Evolutionary conservation across 1,284 basidiomycete genomes (phyloP).

Genomic region (Tilletiaria anomala): DNA sequence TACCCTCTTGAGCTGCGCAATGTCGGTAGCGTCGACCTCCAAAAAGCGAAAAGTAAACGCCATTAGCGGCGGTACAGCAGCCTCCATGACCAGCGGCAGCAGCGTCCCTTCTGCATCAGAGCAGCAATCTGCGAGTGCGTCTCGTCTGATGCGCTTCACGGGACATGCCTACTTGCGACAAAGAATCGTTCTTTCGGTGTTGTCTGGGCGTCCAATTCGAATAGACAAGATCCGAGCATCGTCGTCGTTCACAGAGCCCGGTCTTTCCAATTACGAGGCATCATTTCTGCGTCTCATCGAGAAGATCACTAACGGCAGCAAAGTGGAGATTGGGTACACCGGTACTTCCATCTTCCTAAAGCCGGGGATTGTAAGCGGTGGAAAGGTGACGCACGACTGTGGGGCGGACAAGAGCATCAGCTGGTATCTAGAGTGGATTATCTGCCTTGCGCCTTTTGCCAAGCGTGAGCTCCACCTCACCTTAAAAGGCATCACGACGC

Average conservation of each 20-base stretch:
- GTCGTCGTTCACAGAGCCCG: conserved; percentile 73
- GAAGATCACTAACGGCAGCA: conserved; percentile 82
- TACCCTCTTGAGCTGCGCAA: no score
- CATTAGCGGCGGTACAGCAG: no score
- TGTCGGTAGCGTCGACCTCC: no score
- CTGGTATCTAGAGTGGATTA: conserved; percentile 80
- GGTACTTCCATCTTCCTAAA: conserved; percentile 52
- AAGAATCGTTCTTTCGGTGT: conserved; percentile 68
- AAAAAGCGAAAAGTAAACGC: no score
- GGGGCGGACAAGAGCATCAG: conserved; percentile 73
- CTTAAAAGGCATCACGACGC: conserved; percentile 76
- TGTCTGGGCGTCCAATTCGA: conserved; percentile 71
- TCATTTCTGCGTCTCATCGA: conserved; percentile 77
- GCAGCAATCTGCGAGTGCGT: background rate
- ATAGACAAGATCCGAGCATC: conserved; percentile 81
- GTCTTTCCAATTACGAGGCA: conserved; percentile 85
- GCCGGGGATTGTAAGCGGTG: conserved; percentile 81
- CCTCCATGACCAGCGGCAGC: no score
- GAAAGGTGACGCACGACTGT: conserved; percentile 68
- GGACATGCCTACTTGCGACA: conserved; percentile 73
- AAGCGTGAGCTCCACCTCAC: conserved; percentile 74
- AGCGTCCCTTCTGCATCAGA: no score
- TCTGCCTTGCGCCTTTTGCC: conserved; percentile 81
- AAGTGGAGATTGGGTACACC: conserved; percentile 92
- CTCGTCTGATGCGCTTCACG: conserved; percentile 46